A percentile compares a stretch with the other conserved stretches of the same genome.
Conservation (phyloP, 1,284 basidiomycete species). For the Schizophyllum commune region DNA sequence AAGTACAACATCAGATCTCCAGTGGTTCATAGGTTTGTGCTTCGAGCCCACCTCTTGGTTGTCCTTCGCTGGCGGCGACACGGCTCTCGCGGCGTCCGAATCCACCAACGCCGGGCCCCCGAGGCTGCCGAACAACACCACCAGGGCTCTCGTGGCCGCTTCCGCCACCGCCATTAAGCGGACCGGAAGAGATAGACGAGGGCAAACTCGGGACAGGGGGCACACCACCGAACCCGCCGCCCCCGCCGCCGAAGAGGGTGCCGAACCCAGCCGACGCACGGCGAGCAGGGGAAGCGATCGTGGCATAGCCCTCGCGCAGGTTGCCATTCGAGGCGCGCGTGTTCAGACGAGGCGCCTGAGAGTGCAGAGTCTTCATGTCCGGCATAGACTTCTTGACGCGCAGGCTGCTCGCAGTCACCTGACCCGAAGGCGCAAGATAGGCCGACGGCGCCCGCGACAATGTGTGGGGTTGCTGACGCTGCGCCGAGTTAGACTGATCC, state of each 20-base stretch:
- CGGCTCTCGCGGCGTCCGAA: constrained; percentile 64
- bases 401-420: constrained; percentile 46
- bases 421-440: constrained; percentile 49
- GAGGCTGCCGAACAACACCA: constrained; percentile 71
- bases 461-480: constrained; percentile 37
- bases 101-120: constrained; percentile 66
- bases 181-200: constrained; percentile 36
- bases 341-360: constrained; percentile 71
- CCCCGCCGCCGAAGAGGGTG: constrained; percentile 54
- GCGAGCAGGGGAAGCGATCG: constrained; percentile 74
- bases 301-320: constrained; percentile 86
- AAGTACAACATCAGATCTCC: constrained; percentile 54
- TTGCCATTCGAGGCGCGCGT: constrained; percentile 87
- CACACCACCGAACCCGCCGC: constrained; percentile 36
- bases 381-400: constrained; percentile 97
- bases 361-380: constrained; percentile 79
- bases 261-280: constrained; percentile 64
- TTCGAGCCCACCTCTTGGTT: constrained; percentile 62
- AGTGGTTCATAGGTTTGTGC: constrained; percentile 76
- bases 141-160: constrained; percentile 34
- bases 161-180: constrained; percentile 39
- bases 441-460: constrained; percentile 69
- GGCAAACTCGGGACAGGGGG: constrained; percentile 77
- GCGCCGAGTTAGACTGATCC: constrained; percentile 7
- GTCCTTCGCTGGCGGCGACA: constrained; percentile 44